Base-by-base conservation (phyloP, 1,284 basidiomycete genomes). In the Irpex rosettiformis region DNA sequence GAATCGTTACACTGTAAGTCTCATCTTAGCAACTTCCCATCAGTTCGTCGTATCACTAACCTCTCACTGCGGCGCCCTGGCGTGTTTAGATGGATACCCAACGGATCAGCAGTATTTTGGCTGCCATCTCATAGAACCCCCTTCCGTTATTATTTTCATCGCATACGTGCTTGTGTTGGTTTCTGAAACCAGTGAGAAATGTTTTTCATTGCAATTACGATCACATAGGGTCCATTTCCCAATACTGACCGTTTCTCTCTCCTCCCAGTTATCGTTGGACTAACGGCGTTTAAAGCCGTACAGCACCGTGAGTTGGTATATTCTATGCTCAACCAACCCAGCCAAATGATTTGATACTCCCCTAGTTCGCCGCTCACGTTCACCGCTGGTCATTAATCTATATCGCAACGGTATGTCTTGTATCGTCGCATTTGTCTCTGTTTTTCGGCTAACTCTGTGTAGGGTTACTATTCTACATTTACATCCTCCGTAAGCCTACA, bases 391-490 rank as follows among this genome's bases (percentile, higher is more conserved):
- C 4, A 55, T 67, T 4, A 72, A 71, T 54, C 65, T 79, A 28
- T 78, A 78, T 62, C 69, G 72, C 62, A 76, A 79, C 60, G 78
- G 78, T 75, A 51, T 40, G 70, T 54, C 3, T 40, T 5, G 6
- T 6, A 16, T 37, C 53, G 27, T 21, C 11, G 0, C 2, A 27
- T 51, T n/a, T 5, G 10, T 51, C 8, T 10, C 18, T 51, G 25
- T 10, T 2, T 6, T 25, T 5, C 16, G 28, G 21, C 57, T 18
- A 4, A 16, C 53, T 54, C 2, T 43, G 18, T 29, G 13, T 49
- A 77, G 76, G 75, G 16, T 64, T 77, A 37, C 45, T 79, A n/a
- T 79, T 75, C 61, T 78, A 77, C 59, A 42, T 75, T 18, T 78
- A 74, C 59, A 67, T 73, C 33, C 64, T 77, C n/a, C 54, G 75